phyloP scores from a whole-genome alignment of 306 rosid genomes.

The Alnus glutinosa region DNA sequence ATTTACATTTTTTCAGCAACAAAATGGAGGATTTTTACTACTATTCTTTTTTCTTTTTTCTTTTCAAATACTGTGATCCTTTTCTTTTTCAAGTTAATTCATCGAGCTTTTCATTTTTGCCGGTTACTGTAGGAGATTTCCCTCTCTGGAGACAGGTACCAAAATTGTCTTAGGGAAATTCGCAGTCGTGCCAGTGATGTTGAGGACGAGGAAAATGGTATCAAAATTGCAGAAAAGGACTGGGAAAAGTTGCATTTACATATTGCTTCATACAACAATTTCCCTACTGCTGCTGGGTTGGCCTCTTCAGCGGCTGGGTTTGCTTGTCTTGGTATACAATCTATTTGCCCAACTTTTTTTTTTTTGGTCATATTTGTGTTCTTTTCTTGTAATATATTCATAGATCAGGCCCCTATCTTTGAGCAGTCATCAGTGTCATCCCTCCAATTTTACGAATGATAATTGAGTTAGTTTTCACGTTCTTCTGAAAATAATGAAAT shows the following conservation, averaged over 20 bases:
- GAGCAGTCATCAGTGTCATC: background rate
- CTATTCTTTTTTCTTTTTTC: background rate
- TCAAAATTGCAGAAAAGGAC: constrained; percentile 70
- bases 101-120: constrained; percentile 37
- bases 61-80: background rate
- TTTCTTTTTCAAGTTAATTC: constrained; percentile 35
- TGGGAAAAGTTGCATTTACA: constrained; percentile 80
- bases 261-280: constrained; percentile 91
- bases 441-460: background rate
- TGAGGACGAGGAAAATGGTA: constrained; percentile 74
- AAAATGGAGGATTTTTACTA: background rate
- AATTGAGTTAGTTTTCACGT: background rate
- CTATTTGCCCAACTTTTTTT: background rate
- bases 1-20: background rate
- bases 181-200: constrained; percentile 81
- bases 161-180: constrained; percentile 82
- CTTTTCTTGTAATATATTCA: background rate
- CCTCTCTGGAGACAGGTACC: constrained; percentile 91
- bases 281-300: constrained; percentile 98
- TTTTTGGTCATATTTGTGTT: background rate
- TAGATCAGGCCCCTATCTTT: background rate
- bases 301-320: constrained; percentile 99
- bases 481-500: background rate
- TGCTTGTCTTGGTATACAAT: constrained; percentile 82
- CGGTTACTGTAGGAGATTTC: constrained; percentile 91